A percentile compares a stretch with the other conserved stretches of the same genome.
Conservation (phyloP, 2,329 filamentous ascomycete genomes). For the Emergomyces pasteurianus region DNA sequence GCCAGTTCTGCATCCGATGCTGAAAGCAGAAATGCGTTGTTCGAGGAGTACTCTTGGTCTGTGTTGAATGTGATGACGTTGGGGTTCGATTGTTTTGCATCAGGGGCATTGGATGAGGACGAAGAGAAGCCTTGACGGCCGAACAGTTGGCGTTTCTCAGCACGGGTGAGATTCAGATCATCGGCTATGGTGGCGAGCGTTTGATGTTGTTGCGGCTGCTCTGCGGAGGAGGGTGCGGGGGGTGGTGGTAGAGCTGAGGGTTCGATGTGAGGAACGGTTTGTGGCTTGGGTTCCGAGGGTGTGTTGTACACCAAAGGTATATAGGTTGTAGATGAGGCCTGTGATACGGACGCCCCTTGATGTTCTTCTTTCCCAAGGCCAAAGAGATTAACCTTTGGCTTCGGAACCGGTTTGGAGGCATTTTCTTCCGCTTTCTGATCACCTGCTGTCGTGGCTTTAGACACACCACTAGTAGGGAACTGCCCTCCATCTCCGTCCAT, state of each 20-base stretch:
- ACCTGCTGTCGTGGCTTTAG: conserved; percentile 7
- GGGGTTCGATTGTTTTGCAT: conserved; percentile 38
- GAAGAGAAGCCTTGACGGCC: conserved; percentile 44
- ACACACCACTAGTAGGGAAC: conserved; percentile 10
- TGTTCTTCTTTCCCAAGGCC: conserved; percentile 24
- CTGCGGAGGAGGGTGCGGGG: background rate
- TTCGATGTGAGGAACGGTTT: conserved; percentile 1
- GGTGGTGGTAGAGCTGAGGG: conserved; percentile 5
- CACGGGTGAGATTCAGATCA: conserved; percentile 65
- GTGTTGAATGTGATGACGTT: conserved; percentile 79
- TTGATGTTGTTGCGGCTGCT: conserved; percentile 21
- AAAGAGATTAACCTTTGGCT: conserved; percentile 35
- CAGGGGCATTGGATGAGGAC: conserved; percentile 11
- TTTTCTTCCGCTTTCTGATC: conserved; percentile 4
- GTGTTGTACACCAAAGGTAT: conserved; percentile 30
- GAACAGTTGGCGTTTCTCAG: conserved; percentile 72
- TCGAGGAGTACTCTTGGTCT: conserved; percentile 73
- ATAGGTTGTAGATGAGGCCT: conserved; percentile 19
- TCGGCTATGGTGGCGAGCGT: conserved; percentile 60
- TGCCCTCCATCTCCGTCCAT: conserved; percentile 7
- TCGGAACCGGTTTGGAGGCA: conserved; percentile 15
- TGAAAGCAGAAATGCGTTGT: conserved; percentile 62
- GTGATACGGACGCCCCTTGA: conserved; percentile 4
- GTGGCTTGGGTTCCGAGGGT: conserved; percentile 8
- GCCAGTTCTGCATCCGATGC: conserved; percentile 44